Conservation (phyloP, 768 basidiomycete genomes). For the Leccinum sublutescens region DNA sequence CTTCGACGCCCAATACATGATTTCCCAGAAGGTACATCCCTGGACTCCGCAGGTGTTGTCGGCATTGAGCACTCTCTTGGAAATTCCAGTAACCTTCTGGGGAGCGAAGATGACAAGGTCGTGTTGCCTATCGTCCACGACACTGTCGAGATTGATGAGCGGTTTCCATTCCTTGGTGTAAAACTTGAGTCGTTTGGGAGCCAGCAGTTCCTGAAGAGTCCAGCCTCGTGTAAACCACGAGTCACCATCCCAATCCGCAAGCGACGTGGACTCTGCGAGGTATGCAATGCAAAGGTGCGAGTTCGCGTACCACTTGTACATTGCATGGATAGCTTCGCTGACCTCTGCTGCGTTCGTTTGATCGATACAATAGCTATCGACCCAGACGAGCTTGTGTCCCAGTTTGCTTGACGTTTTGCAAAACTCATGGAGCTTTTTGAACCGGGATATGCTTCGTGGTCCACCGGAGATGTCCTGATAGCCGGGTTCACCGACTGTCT, state of each 20-base stretch:
- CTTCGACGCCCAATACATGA: constrained; percentile 22
- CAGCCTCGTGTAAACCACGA: constrained; percentile 17
- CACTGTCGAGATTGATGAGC: neutral
- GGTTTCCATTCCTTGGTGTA: constrained; percentile 15
- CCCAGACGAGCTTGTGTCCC: constrained; percentile 9
- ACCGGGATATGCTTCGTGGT: neutral
- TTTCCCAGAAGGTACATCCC: constrained; percentile 6
- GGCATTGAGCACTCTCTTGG: neutral
- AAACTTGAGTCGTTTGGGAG: constrained; percentile 19
- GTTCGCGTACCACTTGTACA: constrained; percentile 27
- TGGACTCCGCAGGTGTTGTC: neutral
- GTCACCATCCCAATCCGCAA: neutral
- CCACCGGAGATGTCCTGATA: constrained; percentile 4
- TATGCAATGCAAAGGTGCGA: constrained; percentile 20
- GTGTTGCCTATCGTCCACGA: constrained; percentile 1
- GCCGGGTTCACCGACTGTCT: constrained; percentile 7
- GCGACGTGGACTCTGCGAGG: constrained; percentile 4
- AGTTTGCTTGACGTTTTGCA: constrained; percentile 2
- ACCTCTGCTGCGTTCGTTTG: constrained; percentile 15
- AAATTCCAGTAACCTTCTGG: constrained; percentile 2
- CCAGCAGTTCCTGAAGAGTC: constrained; percentile 16
- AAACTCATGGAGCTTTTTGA: constrained; percentile 4
- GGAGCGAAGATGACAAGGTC: neutral
- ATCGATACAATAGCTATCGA: constrained; percentile 26
- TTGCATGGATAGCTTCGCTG: constrained; percentile 18